phyloP scores from a whole-genome alignment of 2,329 filamentous ascomycete genomes.

The Trichophyton simii region DNA sequence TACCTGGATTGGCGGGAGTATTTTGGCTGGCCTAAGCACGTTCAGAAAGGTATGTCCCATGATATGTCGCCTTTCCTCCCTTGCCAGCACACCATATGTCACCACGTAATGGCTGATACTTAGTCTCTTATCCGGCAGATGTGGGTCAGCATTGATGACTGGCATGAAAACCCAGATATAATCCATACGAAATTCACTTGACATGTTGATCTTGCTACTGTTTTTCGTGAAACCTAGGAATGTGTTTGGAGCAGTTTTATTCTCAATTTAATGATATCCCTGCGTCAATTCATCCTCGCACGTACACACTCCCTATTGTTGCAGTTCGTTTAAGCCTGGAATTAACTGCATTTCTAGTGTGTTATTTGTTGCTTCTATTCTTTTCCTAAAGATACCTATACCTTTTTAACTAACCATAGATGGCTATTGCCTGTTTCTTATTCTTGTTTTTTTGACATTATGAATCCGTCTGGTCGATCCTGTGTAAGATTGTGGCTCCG shows the following conservation, averaged over 20 bases:
- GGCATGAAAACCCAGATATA: constrained; percentile 98
- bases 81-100: background rate
- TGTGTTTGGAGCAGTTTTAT: constrained; percentile 3
- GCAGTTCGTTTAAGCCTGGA: background rate
- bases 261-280: constrained; percentile 2
- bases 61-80: background rate
- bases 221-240: constrained; percentile 2
- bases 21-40: constrained; percentile 88
- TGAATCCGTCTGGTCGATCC: background rate
- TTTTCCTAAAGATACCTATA: background rate
- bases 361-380: background rate
- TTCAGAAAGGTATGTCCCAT: constrained; percentile 72
- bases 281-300: background rate
- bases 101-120: background rate
- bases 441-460: background rate
- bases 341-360: background rate
- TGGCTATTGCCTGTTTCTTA: background rate
- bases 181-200: constrained; percentile 96
- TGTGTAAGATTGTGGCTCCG: background rate
- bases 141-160: constrained; percentile 99
- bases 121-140: constrained; percentile 48
- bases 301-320: too few relatives aligned
- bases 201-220: constrained; percentile 9
- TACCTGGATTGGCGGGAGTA: constrained; percentile 97
- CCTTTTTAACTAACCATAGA: constrained; percentile 1